These are phyloP conservation scores for Mycosphaerella arachidis DNA, from an alignment of 2,329 filamentous ascomycete species.

Conservation along the genomic window DNA sequence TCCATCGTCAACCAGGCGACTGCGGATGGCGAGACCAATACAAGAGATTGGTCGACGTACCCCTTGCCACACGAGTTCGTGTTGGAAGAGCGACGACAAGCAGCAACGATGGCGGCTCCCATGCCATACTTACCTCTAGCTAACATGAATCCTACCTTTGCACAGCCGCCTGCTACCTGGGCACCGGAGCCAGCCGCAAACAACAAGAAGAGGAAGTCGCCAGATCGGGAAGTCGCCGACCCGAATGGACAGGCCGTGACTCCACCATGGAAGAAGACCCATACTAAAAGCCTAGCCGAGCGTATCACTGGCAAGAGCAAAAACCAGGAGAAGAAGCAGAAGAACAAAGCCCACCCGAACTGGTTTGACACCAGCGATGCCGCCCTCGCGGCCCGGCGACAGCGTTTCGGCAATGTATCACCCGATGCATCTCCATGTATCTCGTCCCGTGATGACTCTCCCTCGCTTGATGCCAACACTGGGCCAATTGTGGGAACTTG, in stretches of 20 bases:
- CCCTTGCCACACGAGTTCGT: slow-evolving; percentile 83
- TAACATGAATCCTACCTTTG: slow-evolving; percentile 26
- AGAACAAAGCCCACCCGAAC: slow-evolving; percentile 40
- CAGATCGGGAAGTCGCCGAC: slow-evolving; percentile 54
- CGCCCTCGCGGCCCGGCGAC: slow-evolving; percentile 80
- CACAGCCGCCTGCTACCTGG: background rate
- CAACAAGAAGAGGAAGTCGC: slow-evolving; percentile 79
- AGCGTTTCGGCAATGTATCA: slow-evolving; percentile 62
- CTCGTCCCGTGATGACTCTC: slow-evolving; percentile 45
- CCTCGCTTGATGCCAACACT: slow-evolving; percentile 42
- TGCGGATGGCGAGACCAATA: slow-evolving; percentile 68
- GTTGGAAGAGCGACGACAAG: slow-evolving; percentile 58
- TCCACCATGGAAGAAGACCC: slow-evolving; percentile 71
- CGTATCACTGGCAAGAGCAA: slow-evolving; percentile 64
- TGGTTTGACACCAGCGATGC: slow-evolving; percentile 57
- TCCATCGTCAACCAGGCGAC: slow-evolving; percentile 71
- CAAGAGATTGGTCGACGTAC: slow-evolving; percentile 76
- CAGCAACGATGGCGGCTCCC: slow-evolving; percentile 34
- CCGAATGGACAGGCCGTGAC: slow-evolving; percentile 47
- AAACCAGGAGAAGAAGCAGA: slow-evolving; percentile 41
- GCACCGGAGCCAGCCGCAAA: slow-evolving; percentile 6
- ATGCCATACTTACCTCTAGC: slow-evolving; percentile 22
- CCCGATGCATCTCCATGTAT: slow-evolving; percentile 49
- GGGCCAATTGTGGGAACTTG: slow-evolving; percentile 82
- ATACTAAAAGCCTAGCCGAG: slow-evolving; percentile 63